Percentiles rank a stretch among this genome's conserved stretches.
Conservation (phyloP, 140 eudicot species). For the Oenanthe javanica region DNA sequence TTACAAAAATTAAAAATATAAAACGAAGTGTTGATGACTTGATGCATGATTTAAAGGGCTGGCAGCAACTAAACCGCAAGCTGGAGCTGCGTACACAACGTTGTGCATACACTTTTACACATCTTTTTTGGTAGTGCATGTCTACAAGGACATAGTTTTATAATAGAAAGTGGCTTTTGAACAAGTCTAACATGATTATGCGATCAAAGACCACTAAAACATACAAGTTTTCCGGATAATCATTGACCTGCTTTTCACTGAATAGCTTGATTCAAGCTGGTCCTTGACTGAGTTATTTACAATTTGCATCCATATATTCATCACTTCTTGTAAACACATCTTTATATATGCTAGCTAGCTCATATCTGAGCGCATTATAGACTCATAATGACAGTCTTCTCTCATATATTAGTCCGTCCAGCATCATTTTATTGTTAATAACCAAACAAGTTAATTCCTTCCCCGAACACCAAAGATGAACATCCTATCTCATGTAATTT, state of each 20-base stretch:
- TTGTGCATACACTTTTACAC: not conserved
- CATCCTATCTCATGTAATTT: too few species aligned
- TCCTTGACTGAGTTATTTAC: not conserved
- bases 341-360: too few species aligned
- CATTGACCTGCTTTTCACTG: slow-evolving; percentile 4
- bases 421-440: too few species aligned
- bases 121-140: not conserved
- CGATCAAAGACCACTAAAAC: not conserved
- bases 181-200: not conserved
- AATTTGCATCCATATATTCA: too few species aligned
- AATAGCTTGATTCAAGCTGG: not conserved
- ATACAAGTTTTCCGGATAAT: not conserved
- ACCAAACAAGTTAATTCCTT: too few species aligned
- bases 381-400: too few species aligned
- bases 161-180: not conserved
- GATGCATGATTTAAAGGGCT: too few species aligned
- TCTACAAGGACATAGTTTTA: not conserved
- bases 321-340: too few species aligned
- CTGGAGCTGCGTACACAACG: not conserved
- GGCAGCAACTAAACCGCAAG: not conserved
- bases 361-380: not conserved
- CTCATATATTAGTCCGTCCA: too few species aligned
- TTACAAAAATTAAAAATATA: not conserved
- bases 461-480: too few species aligned
- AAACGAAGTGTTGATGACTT: too few species aligned